phyloP scores from a whole-genome alignment of 2,329 filamentous ascomycete genomes.

The Penicillium sp. region DNA sequence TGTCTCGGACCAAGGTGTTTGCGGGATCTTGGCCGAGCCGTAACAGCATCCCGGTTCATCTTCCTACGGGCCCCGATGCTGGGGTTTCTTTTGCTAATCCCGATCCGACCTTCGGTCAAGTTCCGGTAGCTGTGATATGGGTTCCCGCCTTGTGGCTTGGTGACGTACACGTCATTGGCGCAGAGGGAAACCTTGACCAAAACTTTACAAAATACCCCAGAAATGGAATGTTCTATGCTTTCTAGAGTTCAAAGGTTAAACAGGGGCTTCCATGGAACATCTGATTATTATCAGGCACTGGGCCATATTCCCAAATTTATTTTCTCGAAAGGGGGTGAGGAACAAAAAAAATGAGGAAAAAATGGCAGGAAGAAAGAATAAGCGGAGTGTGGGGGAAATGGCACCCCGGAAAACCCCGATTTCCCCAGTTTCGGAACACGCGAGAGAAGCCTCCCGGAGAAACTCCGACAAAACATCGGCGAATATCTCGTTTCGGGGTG shows the following conservation, averaged over 20 bases:
- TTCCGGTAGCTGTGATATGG: background rate
- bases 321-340: background rate
- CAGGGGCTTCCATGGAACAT: background rate
- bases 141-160: background rate
- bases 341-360: background rate
- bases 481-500: background rate
- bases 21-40: background rate
- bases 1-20: background rate
- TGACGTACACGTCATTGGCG: background rate
- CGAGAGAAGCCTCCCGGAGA: background rate
- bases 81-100: background rate
- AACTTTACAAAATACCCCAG: background rate
- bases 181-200: background rate
- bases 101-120: background rate
- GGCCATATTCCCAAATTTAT: background rate
- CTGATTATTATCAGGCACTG: background rate
- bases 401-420: background rate
- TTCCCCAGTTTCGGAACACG: background rate
- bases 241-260: background rate
- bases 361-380: background rate
- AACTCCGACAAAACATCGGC: background rate
- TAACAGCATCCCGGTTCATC: background rate
- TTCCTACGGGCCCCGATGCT: background rate
- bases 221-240: background rate
- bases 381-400: background rate